Conservation (phyloP, 2,329 filamentous ascomycete genomes). For the Phialophora tarda region DNA sequence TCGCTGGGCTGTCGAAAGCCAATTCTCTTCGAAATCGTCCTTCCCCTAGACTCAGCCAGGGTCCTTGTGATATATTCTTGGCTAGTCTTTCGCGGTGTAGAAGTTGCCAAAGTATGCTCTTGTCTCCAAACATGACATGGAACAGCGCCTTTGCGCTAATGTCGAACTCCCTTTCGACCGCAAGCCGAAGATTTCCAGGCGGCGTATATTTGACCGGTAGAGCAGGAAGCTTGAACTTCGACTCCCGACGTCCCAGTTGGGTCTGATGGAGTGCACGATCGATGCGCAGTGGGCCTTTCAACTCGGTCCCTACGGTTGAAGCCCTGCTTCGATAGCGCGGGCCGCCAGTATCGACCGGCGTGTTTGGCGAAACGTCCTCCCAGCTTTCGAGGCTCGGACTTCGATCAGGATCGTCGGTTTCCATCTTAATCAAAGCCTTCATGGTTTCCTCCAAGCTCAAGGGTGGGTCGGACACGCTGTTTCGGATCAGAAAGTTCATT, state of each 20-base stretch:
- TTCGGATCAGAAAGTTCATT: slow-evolving; percentile 82
- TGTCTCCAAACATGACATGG: slow-evolving; percentile 95
- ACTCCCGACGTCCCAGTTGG: slow-evolving; percentile 46
- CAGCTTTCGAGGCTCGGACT: slow-evolving; percentile 85
- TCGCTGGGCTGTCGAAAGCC: slow-evolving; percentile 73
- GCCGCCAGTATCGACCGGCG: slow-evolving; percentile 65
- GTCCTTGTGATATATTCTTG: slow-evolving; percentile 80
- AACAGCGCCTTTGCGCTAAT: slow-evolving; percentile 94
- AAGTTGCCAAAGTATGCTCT: slow-evolving; percentile 90
- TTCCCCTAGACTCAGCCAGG: slow-evolving; percentile 73
- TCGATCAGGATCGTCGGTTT: slow-evolving; percentile 62
- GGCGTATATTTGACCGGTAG: slow-evolving; percentile 85
- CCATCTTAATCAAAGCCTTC: slow-evolving; percentile 74
- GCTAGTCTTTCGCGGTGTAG: slow-evolving; percentile 83
- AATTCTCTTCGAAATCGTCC: slow-evolving; percentile 78
- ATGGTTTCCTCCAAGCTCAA: slow-evolving; percentile 73
- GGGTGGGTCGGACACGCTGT: slow-evolving; percentile 73
- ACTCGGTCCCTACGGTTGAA: slow-evolving; percentile 46
- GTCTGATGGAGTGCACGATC: slow-evolving; percentile 63
- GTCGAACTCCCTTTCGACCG: slow-evolving; percentile 81
- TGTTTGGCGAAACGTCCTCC: slow-evolving; percentile 75
- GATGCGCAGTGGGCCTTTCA: slow-evolving; percentile 65
- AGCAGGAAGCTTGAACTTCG: slow-evolving; percentile 80
- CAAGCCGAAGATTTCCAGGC: slow-evolving; percentile 75
- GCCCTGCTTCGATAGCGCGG: slow-evolving; percentile 41